Conservation (phyloP, 192 early-diverging fungal species). For the Lunasporangiospora selenospora region DNA sequence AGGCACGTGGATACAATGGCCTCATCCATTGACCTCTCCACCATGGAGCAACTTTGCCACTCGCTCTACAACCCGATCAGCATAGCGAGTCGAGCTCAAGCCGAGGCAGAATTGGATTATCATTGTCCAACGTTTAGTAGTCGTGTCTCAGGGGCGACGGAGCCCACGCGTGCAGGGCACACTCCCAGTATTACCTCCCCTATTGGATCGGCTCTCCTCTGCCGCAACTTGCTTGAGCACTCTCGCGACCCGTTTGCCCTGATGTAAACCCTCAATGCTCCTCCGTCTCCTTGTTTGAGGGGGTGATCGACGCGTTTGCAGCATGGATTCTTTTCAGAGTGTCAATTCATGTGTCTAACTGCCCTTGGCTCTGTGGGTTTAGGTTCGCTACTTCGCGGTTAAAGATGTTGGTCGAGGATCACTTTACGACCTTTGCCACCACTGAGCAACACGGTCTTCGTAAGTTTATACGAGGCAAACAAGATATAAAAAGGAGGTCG, state of each 20-base stretch:
- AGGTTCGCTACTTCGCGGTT: slow-evolving; percentile 43
- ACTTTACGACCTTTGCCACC: slow-evolving; percentile 25
- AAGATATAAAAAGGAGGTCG: no score
- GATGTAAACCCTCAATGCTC: slow-evolving; percentile 13
- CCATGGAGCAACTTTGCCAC: slow-evolving; percentile 38
- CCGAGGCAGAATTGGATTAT: slow-evolving; percentile 30
- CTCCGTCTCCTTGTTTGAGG: no score
- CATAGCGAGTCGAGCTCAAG: slow-evolving; percentile 18
- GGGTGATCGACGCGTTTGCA: no score
- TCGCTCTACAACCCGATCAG: slow-evolving; percentile 37
- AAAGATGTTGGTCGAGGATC: slow-evolving; percentile 24
- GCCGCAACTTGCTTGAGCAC: slow-evolving; percentile 34
- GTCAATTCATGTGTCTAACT: no score
- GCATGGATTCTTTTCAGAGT: no score
- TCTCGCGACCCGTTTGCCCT: slow-evolving; percentile 26
- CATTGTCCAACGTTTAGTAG: slow-evolving; percentile 35
- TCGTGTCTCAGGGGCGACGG: background rate
- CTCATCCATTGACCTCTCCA: slow-evolving; percentile 19
- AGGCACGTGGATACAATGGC: slow-evolving; percentile 14
- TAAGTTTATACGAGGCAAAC: slow-evolving; percentile 1
- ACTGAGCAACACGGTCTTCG: slow-evolving; percentile 42
- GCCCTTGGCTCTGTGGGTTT: no score
- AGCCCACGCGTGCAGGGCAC: slow-evolving; percentile 1
- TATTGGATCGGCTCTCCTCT: slow-evolving; percentile 34
- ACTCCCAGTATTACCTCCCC: slow-evolving; percentile 30